Base-by-base conservation (phyloP, 2,329 filamentous ascomycete species). In the Exophiala mesophila region DNA sequence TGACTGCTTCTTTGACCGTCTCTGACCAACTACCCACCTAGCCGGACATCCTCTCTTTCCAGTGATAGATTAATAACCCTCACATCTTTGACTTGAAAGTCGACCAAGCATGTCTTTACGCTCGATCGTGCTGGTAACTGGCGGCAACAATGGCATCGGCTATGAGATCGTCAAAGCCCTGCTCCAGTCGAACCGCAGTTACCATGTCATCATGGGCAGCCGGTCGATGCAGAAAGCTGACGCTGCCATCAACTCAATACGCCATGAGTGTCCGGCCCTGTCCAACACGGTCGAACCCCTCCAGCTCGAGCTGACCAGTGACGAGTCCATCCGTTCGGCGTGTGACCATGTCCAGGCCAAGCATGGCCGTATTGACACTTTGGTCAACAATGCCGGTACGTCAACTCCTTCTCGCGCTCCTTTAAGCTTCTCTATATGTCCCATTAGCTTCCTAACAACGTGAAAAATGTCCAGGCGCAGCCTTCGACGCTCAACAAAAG, bases 91-190 rank as follows among this genome's bases (percentile, higher is more conserved):
- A n/a, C n/a, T n/a, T n/a, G n/a, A n/a, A n/a, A n/a, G n/a, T 31
- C 29, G 7, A 17, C 10, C 17, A 41, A 21, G 19, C 13, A 49
- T 49, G 41, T 16, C 36, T 5, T 20, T 38, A n/a, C 36, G 24
- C n/a, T 18, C 35, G 13, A 44, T 76, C 45, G 57, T 80, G n/a
- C 59, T 82, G 31, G 70, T 82, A 49, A 82, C 78, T 2, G 78
- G 79, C 24, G 77, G 67, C 46, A 82, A 80, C 52, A 79, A 72
- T 0, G 78, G 78, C 12, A 69, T 83, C 15, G 80, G 80, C 2
- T 73, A 70, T 26, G 72, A 82, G 50, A 69, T 66, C 5, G 70
- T 80, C 36, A 78, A 73, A 47, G 71, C 75, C 1, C 62, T 83
- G 0, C 63, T 68, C 32, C 49, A 61, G 8, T 76, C 78, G 0